phyloP scores from a whole-genome alignment of 2,329 filamentous ascomycete species.

The Setomelanomma holmii region DNA sequence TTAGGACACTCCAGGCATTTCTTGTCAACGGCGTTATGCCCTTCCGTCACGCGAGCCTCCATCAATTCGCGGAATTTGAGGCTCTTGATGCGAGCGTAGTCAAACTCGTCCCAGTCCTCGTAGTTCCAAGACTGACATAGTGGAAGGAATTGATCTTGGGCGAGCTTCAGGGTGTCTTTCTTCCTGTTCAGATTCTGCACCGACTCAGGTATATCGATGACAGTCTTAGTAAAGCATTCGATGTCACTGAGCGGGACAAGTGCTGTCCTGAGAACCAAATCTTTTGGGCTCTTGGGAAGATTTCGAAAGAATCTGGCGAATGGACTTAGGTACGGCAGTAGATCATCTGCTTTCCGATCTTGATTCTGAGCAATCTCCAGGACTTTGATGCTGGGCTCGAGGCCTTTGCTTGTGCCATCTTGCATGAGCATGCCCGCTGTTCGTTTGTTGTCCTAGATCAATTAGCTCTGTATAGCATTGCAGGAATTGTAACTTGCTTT shows the following conservation, averaged over 20 bases:
- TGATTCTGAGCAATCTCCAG: constrained; percentile 77
- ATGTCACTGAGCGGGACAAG: constrained; percentile 79
- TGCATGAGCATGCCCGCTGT: constrained; percentile 81
- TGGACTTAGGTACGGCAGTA: constrained; percentile 79
- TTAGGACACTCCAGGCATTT: constrained; percentile 73
- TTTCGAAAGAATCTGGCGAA: constrained; percentile 73
- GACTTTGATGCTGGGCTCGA: constrained; percentile 75
- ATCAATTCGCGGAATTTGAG: constrained; percentile 81
- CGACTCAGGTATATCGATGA: constrained; percentile 60
- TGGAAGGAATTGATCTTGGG: constrained; percentile 71
- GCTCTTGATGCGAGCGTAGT: constrained; percentile 82
- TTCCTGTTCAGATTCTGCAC: constrained; percentile 54
- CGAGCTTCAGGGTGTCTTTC: constrained; percentile 64
- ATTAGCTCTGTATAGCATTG: constrained; percentile 1
- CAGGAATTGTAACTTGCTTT: constrained; percentile 49
- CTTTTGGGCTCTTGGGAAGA: constrained; percentile 69
- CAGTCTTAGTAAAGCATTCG: constrained; percentile 80
- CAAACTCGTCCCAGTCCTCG: constrained; percentile 81
- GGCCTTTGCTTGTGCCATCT: constrained; percentile 73
- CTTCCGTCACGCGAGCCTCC: constrained; percentile 71
- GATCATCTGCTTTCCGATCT: constrained; percentile 79
- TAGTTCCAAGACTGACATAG: constrained; percentile 78
- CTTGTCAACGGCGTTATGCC: constrained; percentile 67
- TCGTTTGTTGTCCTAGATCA: constrained; percentile 73
- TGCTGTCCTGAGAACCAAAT: constrained; percentile 71